A percentile compares a stretch with the other conserved stretches of the same genome.
These are phyloP conservation scores for Ascochyta viciae-villosae DNA, from an alignment of 2,329 filamentous ascomycete genomes.

Conservation along the genomic window DNA sequence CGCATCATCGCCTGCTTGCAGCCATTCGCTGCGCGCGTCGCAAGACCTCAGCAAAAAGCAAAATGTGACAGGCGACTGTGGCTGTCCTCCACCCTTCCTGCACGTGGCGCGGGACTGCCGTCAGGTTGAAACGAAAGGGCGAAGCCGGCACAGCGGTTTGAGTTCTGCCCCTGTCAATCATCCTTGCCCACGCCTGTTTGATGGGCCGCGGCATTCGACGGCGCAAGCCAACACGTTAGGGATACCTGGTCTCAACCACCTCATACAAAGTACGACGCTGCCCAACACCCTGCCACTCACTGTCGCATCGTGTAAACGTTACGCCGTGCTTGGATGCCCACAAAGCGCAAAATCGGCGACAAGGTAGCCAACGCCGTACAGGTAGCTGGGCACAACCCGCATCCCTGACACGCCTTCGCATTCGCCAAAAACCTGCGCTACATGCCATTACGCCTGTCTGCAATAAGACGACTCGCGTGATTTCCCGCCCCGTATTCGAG, in stretches of 20 bases:
- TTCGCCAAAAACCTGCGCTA: slow-evolving; percentile 11
- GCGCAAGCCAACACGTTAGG: slow-evolving; percentile 23
- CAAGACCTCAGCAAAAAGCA: slow-evolving; percentile 1
- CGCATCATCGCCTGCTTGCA: slow-evolving; percentile 16
- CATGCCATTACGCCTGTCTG: slow-evolving; percentile 10
- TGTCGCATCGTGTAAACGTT: slow-evolving; percentile 7
- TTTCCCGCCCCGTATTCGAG: slow-evolving; percentile 35
- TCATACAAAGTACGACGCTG: slow-evolving; percentile 12
- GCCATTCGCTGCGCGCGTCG: slow-evolving; percentile 20
- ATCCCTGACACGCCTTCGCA: slow-evolving; percentile 8
- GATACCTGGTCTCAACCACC: slow-evolving; percentile 23
- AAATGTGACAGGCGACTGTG: slow-evolving; percentile 23
- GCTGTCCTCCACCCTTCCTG: slow-evolving; percentile 23
- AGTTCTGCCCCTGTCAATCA: slow-evolving; percentile 29
- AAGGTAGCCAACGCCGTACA: background rate
- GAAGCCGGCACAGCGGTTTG: slow-evolving; percentile 37
- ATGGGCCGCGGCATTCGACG: slow-evolving; percentile 28
- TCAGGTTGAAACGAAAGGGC: slow-evolving; percentile 36
- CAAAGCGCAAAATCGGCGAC: background rate
- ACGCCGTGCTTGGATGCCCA: slow-evolving; percentile 14
- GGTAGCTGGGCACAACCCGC: slow-evolving; percentile 1
- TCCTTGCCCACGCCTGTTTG: slow-evolving; percentile 17
- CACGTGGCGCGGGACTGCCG: slow-evolving; percentile 37
- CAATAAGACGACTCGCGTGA: slow-evolving; percentile 39
- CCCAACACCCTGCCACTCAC: slow-evolving; percentile 15